Evolutionary conservation across 108 stramenopile genomes (phyloP), one percentile per base, ranked within the genome.

Genomic region (Cyclotella atomus): DNA sequence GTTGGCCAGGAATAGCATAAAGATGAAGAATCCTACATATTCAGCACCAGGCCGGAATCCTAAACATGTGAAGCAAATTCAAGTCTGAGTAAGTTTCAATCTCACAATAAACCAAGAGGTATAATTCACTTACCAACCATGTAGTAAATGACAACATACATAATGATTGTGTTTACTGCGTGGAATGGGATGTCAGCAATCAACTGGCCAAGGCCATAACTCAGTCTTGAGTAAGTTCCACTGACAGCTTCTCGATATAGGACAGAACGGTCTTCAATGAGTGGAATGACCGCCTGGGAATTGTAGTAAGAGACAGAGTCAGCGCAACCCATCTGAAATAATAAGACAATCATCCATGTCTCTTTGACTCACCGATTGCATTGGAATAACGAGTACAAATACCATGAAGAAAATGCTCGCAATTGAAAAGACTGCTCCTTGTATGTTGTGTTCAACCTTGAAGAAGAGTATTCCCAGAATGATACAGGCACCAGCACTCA

Each of bases 311-410:
- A n/a, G n/a, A n/a, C n/a, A n/a, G n/a, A n/a, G n/a, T n/a, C n/a
- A n/a, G n/a, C n/a, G n/a, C n/a, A n/a, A n/a, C n/a, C n/a, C n/a
- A n/a, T n/a, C n/a, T n/a, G n/a, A n/a, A n/a, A n/a, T n/a, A n/a
- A n/a, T n/a, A n/a, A n/a, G n/a, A n/a, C n/a, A n/a, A n/a, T n/a
- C n/a, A n/a, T n/a, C n/a, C n/a, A n/a, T n/a, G n/a, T n/a, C n/a
- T n/a, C n/a, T n/a, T n/a, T n/a, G n/a, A n/a, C n/a, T n/a, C n/a
- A n/a, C 63, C 14, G 73, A 68, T 43, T 79, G 77, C 83, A 83
- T 83, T 32, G 83, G 83, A 21, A 83, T 79, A 50, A 83, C 82
- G 17, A 83, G 62, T 0, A 83, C 68, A 73, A 83, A 83, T 2
- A 38, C 43, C 50, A 83, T 38, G 72, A 83, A 83, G 63, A 83